phyloP scores from a whole-genome alignment of 1,284 basidiomycete genomes.

The Phellinidium pouzarii region DNA sequence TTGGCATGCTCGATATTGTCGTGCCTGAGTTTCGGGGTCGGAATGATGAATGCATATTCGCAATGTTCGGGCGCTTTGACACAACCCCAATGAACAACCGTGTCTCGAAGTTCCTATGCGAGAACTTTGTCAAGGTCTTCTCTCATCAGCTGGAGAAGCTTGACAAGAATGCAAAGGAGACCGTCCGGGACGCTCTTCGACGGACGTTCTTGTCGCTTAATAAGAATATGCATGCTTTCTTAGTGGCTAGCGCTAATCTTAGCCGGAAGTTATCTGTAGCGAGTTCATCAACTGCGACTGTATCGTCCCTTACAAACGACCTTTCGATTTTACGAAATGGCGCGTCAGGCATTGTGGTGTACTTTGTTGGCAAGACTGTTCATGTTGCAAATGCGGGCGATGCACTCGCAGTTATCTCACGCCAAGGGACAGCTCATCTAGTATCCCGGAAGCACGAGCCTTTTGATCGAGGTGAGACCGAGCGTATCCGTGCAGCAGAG shows the following conservation, averaged over 20 bases:
- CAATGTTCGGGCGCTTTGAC: slow-evolving; percentile 84
- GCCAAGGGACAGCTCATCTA: slow-evolving; percentile 70
- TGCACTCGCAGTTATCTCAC: slow-evolving; percentile 84
- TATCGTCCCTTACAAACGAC: slow-evolving; percentile 30
- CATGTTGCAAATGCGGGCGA: slow-evolving; percentile 91
- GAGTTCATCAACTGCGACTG: slow-evolving; percentile 39
- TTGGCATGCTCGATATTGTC: slow-evolving; percentile 91
- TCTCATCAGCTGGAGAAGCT: slow-evolving; percentile 50
- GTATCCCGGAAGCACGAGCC: slow-evolving; percentile 87
- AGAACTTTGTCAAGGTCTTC: slow-evolving; percentile 67
- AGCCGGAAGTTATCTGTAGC: slow-evolving; percentile 65
- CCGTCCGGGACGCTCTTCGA: slow-evolving; percentile 69
- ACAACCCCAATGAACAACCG: slow-evolving; percentile 58
- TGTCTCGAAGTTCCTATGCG: slow-evolving; percentile 75
- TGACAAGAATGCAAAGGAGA: slow-evolving; percentile 43
- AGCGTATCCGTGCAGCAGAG: slow-evolving; percentile 85
- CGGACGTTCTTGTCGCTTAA: slow-evolving; percentile 84
- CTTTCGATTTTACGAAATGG: slow-evolving; percentile 57
- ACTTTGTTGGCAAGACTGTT: slow-evolving; percentile 76
- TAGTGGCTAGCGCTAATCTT: slow-evolving; percentile 38
- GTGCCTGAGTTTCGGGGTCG: slow-evolving; percentile 80
- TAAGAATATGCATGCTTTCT: slow-evolving; percentile 64
- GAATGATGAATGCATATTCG: slow-evolving; percentile 86
- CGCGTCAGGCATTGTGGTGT: slow-evolving; percentile 83
- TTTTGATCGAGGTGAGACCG: slow-evolving; percentile 80